Percentiles rank a stretch among this genome's conserved stretches.
Evolutionary conservation across 1,284 basidiomycete species (phyloP).

Genomic region (Puccinia coronata): DNA sequence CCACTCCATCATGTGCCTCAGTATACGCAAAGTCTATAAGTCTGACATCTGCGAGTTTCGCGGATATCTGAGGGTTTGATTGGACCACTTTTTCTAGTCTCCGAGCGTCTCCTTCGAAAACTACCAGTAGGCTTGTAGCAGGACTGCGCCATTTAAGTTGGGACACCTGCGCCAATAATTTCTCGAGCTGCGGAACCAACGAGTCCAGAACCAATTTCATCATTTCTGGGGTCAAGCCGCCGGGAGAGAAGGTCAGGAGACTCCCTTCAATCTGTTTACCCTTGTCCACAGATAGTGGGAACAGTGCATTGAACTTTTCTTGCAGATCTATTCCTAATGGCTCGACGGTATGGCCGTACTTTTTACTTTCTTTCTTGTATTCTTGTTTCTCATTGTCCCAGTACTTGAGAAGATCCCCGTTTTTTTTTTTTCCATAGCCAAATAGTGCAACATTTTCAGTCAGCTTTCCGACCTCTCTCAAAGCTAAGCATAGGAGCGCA

Average conservation of each 20-base stretch:
- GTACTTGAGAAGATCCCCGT: neutral
- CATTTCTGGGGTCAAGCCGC: slow-evolving; percentile 1
- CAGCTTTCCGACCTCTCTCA: neutral
- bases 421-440: neutral
- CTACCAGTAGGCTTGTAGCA: neutral
- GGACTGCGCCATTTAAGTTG: neutral
- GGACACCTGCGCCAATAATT: neutral
- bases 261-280: neutral
- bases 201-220: neutral
- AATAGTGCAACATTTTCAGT: neutral
- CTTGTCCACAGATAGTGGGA: neutral
- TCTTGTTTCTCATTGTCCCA: neutral
- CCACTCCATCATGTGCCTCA: neutral
- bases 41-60: neutral
- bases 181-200: neutral
- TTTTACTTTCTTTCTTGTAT: neutral
- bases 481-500: neutral
- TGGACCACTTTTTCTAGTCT: neutral
- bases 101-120: slow-evolving; percentile 2
- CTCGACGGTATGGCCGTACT: neutral
- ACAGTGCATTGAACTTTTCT: slow-evolving; percentile 5
- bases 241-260: neutral
- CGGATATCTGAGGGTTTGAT: neutral
- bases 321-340: neutral
- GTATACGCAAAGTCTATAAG: slow-evolving; percentile 7